Percentiles rank a stretch among this genome's conserved stretches.
Conservation (phyloP, 2,329 filamentous ascomycete genomes). For the Diaporthe helianthi region DNA sequence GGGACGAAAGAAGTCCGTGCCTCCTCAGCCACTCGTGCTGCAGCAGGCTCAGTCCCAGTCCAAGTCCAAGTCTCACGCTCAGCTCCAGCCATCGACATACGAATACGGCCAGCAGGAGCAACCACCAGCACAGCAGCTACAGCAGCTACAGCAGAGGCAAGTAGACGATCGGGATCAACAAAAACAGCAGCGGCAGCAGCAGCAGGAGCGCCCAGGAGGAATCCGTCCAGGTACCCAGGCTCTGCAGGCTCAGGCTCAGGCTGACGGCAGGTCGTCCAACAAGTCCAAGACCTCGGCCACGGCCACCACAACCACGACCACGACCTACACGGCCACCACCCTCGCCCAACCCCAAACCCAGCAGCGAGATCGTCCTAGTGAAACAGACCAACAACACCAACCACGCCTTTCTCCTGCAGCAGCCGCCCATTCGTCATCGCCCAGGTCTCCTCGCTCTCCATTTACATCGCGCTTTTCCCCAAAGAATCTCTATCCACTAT, state of each 20-base stretch:
- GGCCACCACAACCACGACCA: background rate
- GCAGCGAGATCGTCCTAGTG: slow-evolving; percentile 39
- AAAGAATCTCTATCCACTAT: slow-evolving; percentile 39
- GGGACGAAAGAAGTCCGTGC: slow-evolving; percentile 34
- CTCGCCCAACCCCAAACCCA: slow-evolving; percentile 25
- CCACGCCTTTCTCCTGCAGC: slow-evolving; percentile 39
- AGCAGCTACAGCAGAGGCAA: background rate
- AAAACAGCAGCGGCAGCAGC: background rate
- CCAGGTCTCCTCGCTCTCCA: slow-evolving; percentile 53
- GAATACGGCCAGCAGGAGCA: slow-evolving; percentile 10
- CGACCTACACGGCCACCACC: slow-evolving; percentile 1
- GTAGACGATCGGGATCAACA: background rate
- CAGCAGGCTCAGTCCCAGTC: slow-evolving; percentile 13
- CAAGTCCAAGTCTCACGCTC: background rate
- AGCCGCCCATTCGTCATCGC: slow-evolving; percentile 49
- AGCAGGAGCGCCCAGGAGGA: background rate
- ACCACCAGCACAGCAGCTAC: background rate
- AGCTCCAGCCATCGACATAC: background rate
- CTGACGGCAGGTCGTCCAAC: slow-evolving; percentile 14
- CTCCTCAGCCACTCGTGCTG: slow-evolving; percentile 26
- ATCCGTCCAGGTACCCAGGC: slow-evolving; percentile 10
- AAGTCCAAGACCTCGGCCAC: slow-evolving; percentile 22
- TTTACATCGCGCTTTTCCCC: slow-evolving; percentile 55
- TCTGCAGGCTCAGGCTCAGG: background rate
- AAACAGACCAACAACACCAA: slow-evolving; percentile 33